Percentiles rank a stretch among this genome's conserved stretches.
These are phyloP conservation scores for Claviceps spartinae DNA, from an alignment of 2,329 filamentous ascomycete species.

Conservation along the genomic window DNA sequence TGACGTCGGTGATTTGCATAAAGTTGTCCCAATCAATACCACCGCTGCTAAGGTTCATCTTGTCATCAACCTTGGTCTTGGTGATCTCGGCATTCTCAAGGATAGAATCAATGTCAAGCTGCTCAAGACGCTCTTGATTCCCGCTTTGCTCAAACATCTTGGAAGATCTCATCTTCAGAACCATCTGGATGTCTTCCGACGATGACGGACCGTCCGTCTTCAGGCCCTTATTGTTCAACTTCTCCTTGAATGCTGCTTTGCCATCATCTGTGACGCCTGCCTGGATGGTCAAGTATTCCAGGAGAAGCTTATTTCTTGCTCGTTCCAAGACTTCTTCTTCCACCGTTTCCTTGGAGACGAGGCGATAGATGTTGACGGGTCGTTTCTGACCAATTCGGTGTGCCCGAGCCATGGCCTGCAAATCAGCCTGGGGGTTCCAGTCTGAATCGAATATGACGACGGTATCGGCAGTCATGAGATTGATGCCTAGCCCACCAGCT, in stretches of 20 bases:
- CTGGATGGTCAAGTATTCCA: constrained; percentile 96
- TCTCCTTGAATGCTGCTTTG: constrained; percentile 59
- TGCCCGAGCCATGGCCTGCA: constrained; percentile 96
- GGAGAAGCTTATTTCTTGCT: constrained; percentile 89
- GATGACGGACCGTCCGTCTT: constrained; percentile 73
- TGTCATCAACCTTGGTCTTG: constrained; percentile 88
- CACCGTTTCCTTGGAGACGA: constrained; percentile 96
- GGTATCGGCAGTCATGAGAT: constrained; percentile 96
- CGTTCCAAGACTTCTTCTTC: constrained; percentile 96
- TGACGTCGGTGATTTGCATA: constrained; percentile 95
- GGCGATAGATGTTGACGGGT: constrained; percentile 88
- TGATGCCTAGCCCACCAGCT: constrained; percentile 95
- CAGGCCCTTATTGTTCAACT: constrained; percentile 65
- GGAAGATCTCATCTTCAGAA: constrained; percentile 94
- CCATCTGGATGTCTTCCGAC: constrained; percentile 88
- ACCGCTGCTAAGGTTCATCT: constrained; percentile 81
- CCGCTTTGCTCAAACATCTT: constrained; percentile 98
- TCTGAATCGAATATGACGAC: constrained; percentile 97
- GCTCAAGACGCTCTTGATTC: constrained; percentile 92
- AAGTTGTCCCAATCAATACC: constrained; percentile 81
- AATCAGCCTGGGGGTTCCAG: constrained; percentile 96
- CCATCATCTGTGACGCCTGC: constrained; percentile 93
- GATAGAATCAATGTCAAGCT: constrained; percentile 94
- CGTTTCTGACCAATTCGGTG: constrained; percentile 95
- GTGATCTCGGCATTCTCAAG: constrained; percentile 95